Conservation (phyloP, 257 asterid species). For the Solanum clarkiae region DNA sequence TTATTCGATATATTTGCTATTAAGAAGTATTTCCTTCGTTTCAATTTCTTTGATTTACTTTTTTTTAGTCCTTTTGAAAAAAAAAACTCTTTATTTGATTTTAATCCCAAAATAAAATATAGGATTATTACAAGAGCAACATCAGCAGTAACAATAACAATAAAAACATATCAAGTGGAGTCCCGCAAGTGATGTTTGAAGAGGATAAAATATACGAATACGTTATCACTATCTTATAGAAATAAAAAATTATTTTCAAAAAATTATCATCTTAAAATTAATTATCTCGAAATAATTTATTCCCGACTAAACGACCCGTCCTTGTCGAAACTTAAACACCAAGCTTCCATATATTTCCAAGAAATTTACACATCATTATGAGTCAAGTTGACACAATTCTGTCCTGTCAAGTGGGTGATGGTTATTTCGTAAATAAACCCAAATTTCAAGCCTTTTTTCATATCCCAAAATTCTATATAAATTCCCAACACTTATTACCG, state of each 20-base stretch:
- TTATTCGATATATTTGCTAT: not conserved
- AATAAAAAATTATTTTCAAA: too few species aligned
- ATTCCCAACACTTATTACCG: not conserved
- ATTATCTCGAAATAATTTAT: too few species aligned
- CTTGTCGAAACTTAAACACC: not conserved
- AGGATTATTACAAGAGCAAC: too few species aligned
- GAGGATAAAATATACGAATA: too few species aligned
- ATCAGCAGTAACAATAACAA: too few species aligned
- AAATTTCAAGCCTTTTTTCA: not conserved
- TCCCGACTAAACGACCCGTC: too few species aligned
- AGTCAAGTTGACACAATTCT: not conserved
- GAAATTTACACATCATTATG: not conserved
- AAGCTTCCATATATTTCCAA: not conserved
- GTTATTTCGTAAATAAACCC: not conserved
- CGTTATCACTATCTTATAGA: too few species aligned
- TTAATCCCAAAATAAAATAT: too few species aligned
- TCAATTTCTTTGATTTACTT: not conserved
- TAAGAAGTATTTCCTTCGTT: not conserved
- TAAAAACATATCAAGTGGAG: too few species aligned
- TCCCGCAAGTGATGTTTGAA: rapidly evolving
- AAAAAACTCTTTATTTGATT: too few species aligned
- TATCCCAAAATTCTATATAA: not conserved
- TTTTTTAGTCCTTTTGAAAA: not conserved
- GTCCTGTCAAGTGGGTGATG: not conserved
- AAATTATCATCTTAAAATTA: too few species aligned